A percentile compares a stretch with the other conserved stretches of the same genome.
Evolutionary conservation across 2,329 filamentous ascomycete species (phyloP).

Genomic region (Blastomyces parvus): DNA sequence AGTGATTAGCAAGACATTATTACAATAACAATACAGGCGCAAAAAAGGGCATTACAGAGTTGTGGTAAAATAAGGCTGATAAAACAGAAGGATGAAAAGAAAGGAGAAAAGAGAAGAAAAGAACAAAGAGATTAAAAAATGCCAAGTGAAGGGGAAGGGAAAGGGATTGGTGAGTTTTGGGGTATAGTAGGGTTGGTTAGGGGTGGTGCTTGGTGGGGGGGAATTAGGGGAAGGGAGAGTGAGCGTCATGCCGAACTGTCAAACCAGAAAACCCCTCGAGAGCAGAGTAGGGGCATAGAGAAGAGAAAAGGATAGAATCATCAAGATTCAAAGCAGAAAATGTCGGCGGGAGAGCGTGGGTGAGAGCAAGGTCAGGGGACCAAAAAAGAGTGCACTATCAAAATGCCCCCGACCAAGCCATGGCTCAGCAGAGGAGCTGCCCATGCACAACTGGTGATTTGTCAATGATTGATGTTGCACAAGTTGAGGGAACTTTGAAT

Average conservation of each 20-base stretch:
- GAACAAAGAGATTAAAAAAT: neutral
- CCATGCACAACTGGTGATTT: neutral
- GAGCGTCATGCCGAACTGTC: conserved; percentile 3
- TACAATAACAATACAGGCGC: conserved; percentile 1
- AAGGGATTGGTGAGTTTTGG: neutral
- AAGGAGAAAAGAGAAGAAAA: neutral
- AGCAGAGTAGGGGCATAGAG: neutral
- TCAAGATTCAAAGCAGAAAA: neutral
- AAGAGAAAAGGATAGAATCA: neutral
- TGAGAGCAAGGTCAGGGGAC: neutral
- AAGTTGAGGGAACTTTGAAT: neutral
- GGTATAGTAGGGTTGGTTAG: neutral
- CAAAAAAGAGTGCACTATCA: neutral
- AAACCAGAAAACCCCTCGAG: neutral
- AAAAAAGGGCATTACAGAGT: conserved; percentile 7
- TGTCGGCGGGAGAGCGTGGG: neutral
- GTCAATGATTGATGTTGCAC: neutral
- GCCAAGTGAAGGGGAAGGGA: conserved; percentile 5
- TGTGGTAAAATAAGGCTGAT: conserved; percentile 2
- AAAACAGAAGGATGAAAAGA: neutral
- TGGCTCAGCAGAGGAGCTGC: neutral
- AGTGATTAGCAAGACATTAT: conserved; percentile 5
- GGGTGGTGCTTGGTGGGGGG: neutral
- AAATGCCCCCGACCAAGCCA: neutral
- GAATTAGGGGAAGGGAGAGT: neutral